These are phyloP conservation scores for Hypholoma fasciculare DNA, from an alignment of 768 basidiomycete species.

Conservation along the genomic window DNA sequence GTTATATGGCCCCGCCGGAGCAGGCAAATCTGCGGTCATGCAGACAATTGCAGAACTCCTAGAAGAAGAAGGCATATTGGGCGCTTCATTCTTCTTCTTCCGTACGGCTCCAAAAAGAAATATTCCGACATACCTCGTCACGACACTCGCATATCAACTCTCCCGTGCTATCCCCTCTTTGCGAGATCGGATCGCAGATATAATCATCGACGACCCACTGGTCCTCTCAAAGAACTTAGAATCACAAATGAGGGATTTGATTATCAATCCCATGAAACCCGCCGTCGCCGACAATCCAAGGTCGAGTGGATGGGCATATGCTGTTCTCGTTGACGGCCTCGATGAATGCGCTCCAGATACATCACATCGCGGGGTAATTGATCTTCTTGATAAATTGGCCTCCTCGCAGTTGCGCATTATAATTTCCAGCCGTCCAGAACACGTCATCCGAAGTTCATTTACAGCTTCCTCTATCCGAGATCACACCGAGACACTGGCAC, in stretches of 20 bases:
- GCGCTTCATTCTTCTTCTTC: slow-evolving; percentile 19
- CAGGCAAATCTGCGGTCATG: slow-evolving; percentile 19
- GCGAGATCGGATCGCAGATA: not conserved
- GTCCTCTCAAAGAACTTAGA: not conserved
- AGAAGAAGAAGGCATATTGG: not conserved
- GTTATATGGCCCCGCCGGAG: slow-evolving; percentile 17
- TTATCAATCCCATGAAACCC: slow-evolving; percentile 6
- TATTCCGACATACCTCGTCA: not conserved
- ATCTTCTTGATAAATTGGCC: not conserved
- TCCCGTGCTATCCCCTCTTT: slow-evolving; percentile 1
- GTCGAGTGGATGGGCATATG: not conserved
- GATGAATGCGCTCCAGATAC: slow-evolving; percentile 15
- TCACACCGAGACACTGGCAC: not conserved
- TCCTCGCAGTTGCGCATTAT: not conserved
- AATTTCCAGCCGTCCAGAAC: slow-evolving; percentile 13
- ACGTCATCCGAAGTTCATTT: not conserved
- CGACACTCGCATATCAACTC: slow-evolving; percentile 16
- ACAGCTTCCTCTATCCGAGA: not conserved
- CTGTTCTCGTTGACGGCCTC: slow-evolving; percentile 18
- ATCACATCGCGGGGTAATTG: slow-evolving; percentile 6
- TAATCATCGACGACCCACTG: slow-evolving; percentile 5
- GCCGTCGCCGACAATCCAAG: not conserved
- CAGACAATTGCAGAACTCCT: slow-evolving; percentile 12
- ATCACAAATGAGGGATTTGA: slow-evolving; percentile 9
- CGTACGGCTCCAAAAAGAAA: slow-evolving; percentile 1